These are phyloP conservation scores for Penicillium bovifimosum DNA, from an alignment of 495 filamentous ascomycete genomes.

Conservation along the genomic window DNA sequence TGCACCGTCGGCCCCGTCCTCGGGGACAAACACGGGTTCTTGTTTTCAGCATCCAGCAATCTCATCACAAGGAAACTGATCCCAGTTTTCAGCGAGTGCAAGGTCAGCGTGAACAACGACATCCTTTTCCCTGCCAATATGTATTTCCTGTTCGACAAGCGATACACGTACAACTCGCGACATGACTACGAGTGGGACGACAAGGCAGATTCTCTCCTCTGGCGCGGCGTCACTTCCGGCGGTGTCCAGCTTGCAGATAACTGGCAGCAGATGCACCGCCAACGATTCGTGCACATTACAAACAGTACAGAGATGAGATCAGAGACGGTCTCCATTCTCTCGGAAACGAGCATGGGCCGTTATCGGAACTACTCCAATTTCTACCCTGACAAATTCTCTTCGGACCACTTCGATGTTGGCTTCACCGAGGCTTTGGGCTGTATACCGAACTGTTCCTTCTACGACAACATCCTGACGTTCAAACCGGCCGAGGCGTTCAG, in stretches of 20 bases:
- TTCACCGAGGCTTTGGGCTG: slow-evolving; percentile 38
- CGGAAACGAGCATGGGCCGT: slow-evolving; percentile 16
- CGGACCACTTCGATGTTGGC: slow-evolving; percentile 39
- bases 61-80: slow-evolving; percentile 45
- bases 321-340: slow-evolving; percentile 17
- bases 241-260: slow-evolving; percentile 26
- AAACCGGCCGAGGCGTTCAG: slow-evolving; percentile 26
- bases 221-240: slow-evolving; percentile 48
- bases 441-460: slow-evolving; percentile 40
- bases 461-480: slow-evolving; percentile 26
- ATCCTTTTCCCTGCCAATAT: slow-evolving; percentile 71
- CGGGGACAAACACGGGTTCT: slow-evolving; percentile 60
- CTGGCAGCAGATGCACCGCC: slow-evolving; percentile 42
- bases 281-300: slow-evolving; percentile 43
- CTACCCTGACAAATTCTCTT: slow-evolving; percentile 20
- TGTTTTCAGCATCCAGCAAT: slow-evolving; percentile 57
- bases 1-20: slow-evolving; percentile 52
- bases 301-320: slow-evolving; percentile 54
- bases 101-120: slow-evolving; percentile 74
- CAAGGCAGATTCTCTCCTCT: slow-evolving; percentile 41
- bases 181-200: slow-evolving; percentile 38
- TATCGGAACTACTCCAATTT: slow-evolving; percentile 26
- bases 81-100: slow-evolving; percentile 71
- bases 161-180: slow-evolving; percentile 50
- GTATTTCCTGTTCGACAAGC: slow-evolving; percentile 65